Conservation (phyloP, 225 moss, liverwort and hornwort genomes). For the Asterella californica region DNA sequence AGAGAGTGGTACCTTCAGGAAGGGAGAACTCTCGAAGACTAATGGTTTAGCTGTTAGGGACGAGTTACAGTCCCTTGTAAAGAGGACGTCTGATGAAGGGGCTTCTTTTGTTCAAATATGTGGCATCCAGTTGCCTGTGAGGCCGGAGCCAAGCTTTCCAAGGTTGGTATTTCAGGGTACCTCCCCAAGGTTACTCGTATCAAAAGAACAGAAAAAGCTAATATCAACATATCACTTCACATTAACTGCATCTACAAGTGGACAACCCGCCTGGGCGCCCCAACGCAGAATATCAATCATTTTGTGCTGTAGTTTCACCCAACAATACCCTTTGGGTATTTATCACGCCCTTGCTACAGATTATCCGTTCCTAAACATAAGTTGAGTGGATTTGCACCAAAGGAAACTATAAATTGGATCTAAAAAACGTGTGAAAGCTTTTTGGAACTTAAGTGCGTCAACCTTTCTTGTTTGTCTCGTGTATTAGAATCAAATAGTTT, state of each 20-base stretch:
- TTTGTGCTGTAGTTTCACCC: too few species aligned
- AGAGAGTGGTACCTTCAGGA: slow-evolving; percentile 10
- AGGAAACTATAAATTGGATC: too few species aligned
- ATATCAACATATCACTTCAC: neutral
- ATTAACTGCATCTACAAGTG: too few species aligned
- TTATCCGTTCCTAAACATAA: too few species aligned
- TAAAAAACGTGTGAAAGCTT: neutral
- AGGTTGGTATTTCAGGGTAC: slow-evolving; percentile 23
- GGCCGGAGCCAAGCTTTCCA: slow-evolving; percentile 27
- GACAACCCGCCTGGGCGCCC: too few species aligned
- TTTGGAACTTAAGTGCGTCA: neutral
- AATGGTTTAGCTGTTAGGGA: slow-evolving; percentile 7
- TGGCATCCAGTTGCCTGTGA: slow-evolving; percentile 83
- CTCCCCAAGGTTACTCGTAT: neutral
- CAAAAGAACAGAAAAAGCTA: neutral
- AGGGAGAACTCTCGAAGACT: slow-evolving; percentile 18
- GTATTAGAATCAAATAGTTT: neutral
- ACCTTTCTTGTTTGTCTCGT: neutral
- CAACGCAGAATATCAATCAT: too few species aligned
- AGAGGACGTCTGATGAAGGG: slow-evolving; percentile 48
- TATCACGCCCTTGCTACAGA: too few species aligned
- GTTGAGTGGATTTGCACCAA: too few species aligned
- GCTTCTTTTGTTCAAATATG: slow-evolving; percentile 71
- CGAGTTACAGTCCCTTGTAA: slow-evolving; percentile 36
- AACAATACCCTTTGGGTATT: too few species aligned